Conservation (phyloP, 805 yeast species). For the Nakazawaea wickerhamii region DNA sequence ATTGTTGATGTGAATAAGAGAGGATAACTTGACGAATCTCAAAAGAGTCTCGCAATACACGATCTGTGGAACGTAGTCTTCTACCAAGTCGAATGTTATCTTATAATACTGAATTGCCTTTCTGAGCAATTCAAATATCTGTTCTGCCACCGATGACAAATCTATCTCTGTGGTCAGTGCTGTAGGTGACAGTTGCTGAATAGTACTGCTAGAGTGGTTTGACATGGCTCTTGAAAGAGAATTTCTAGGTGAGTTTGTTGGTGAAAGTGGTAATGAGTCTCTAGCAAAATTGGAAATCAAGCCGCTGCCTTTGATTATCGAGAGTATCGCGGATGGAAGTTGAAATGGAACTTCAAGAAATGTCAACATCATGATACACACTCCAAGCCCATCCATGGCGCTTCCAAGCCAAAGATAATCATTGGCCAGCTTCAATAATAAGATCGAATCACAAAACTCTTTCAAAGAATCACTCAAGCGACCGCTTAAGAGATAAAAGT, state of each 20-base stretch:
- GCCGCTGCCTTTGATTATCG: slow-evolving; percentile 18
- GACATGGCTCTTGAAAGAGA: slow-evolving; percentile 26
- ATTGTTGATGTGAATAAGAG: slow-evolving; percentile 43
- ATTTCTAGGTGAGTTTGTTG: slow-evolving; percentile 42
- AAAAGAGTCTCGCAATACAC: slow-evolving; percentile 71
- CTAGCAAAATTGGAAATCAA: neutral
- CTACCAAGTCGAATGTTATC: slow-evolving; percentile 48
- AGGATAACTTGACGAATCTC: slow-evolving; percentile 58
- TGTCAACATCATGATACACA: slow-evolving; percentile 56
- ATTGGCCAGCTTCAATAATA: slow-evolving; percentile 49
- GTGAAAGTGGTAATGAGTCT: slow-evolving; percentile 24
- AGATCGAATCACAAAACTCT: slow-evolving; percentile 70
- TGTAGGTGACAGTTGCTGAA: neutral
- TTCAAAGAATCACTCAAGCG: slow-evolving; percentile 63
- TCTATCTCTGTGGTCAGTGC: slow-evolving; percentile 14
- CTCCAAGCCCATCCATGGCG: slow-evolving; percentile 76
- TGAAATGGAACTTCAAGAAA: slow-evolving; percentile 49
- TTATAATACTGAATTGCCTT: slow-evolving; percentile 40
- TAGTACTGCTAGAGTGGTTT: slow-evolving; percentile 10
- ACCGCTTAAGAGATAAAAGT: slow-evolving; percentile 77
- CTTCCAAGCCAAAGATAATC: slow-evolving; percentile 89
- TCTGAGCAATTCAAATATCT: slow-evolving; percentile 32
- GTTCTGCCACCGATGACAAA: slow-evolving; percentile 25
- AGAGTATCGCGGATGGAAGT: slow-evolving; percentile 31
- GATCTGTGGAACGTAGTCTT: slow-evolving; percentile 77